Evolutionary conservation across 1,284 basidiomycete genomes (phyloP), one percentile per base, ranked within the genome.

Genomic region (Naganishia sp.): DNA sequence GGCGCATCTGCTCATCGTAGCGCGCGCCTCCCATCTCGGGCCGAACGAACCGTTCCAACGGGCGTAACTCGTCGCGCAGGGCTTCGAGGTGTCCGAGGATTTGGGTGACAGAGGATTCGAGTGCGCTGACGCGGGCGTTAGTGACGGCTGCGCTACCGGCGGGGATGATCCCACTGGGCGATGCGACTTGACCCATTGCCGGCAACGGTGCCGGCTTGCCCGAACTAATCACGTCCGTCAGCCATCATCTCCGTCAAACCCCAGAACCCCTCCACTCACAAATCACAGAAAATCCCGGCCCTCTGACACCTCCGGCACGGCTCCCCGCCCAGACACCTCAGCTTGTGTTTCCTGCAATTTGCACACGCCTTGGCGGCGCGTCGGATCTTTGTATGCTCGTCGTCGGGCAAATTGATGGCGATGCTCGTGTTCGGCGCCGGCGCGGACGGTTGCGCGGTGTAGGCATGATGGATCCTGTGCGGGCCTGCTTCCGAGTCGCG

Each of bases 301-400:
- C 50, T 41, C 32, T 51, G 47, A 42, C 60, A 62, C n/a, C 60
- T 18, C 42, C 50, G 45, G 41, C 60, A 62, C 41, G 60, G 60
- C 35, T 62, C 39, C 11, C 60, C 60, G 9, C 60, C 60, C 32
- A 62, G 41, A 52, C 60, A 62, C 32, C 60, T 51, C 49, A 62
- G 21, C 60, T 62, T 62, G 49, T 62, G 60, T 43, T 62, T 62
- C 32, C 60, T 18, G 42, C 60, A 62, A 31, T 42, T 51, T n/a
- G 50, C 60, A 62, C 60, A 62, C 17, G 60, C 60, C 42, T 62
- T 49, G 18, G 60, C 60, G 25, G 60, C 60, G 23, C 60, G 35
- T 25, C 50, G 39, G 10, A 62, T 51, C 60, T 62, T 62, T 49
- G 49, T 42, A 21, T 62, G 47, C 13, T 62, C 60, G 17, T 62